Conservation (phyloP, 1,284 basidiomycete genomes). For the Gomphus bonarii region DNA sequence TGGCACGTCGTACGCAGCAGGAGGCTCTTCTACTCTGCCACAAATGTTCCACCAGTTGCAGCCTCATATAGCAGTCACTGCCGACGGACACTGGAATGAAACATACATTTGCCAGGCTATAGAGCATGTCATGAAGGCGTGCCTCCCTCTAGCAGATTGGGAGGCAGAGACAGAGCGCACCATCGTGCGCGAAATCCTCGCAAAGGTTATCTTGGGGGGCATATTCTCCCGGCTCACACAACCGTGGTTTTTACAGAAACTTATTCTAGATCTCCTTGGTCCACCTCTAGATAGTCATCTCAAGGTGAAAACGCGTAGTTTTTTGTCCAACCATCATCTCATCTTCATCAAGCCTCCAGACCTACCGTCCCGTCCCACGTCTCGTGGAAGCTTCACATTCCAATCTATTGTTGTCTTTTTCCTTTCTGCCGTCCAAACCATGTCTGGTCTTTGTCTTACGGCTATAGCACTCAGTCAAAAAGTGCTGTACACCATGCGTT, state of each 20-base stretch:
- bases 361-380: constrained; percentile 16
- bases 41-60: constrained; percentile 69
- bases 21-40: constrained; percentile 47
- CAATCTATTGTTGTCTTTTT: constrained; percentile 53
- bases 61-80: constrained; percentile 64
- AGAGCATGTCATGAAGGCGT: constrained; percentile 56
- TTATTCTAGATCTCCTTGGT: constrained; percentile 52
- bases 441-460: constrained; percentile 57
- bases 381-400: constrained; percentile 36
- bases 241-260: constrained; percentile 73
- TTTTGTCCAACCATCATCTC: background rate
- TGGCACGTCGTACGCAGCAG: constrained; percentile 55
- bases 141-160: constrained; percentile 62
- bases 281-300: constrained; percentile 19
- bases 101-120: constrained; percentile 69
- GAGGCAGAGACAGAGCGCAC: constrained; percentile 59
- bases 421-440: constrained; percentile 59
- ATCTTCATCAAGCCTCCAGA: constrained; percentile 16
- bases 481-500: constrained; percentile 48
- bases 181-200: constrained; percentile 66
- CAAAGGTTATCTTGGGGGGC: constrained; percentile 58
- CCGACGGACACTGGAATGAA: constrained; percentile 53
- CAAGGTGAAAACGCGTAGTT: background rate
- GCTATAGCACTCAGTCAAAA: constrained; percentile 62
- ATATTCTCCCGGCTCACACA: constrained; percentile 60